Base-by-base conservation (phyloP, 805 yeast species). In the Starmerella khaoyaiensis region DNA sequence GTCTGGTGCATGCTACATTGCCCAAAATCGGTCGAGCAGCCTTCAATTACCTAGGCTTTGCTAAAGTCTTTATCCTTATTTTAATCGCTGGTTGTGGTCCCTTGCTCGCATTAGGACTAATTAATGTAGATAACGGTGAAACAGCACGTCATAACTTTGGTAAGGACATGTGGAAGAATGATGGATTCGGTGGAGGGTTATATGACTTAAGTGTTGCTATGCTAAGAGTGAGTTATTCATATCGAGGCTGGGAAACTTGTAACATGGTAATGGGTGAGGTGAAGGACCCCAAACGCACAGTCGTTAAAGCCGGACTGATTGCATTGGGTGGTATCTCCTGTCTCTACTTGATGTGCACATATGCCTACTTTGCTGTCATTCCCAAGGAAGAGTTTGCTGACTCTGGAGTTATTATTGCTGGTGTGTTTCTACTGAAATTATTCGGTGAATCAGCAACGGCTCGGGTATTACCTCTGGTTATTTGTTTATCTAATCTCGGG, bases 201-300 rank as follows among this genome's bases (percentile, higher is more conserved):
- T 75, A 72, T 48, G 66, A 69, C 26, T 51, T 67, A 5, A 64
- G 79, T 1, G 73, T 73, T 25, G 79, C 76, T 0, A 50, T 74
- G 23, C 52, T 74, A 25, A 70, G 76, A 34, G 67, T 75, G 18
- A 69, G 75, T 11, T 74, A 73, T 49, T 72, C 79, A 0, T 74
- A 72, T 55, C 69, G 74, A 41, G 81, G 81, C 4, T 74, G 80
- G 79, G 80, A 75, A 45, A 74, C 74, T 46, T 76, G 75, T 29
- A 75, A 75, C 50, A 68, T 72, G 45, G 81, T 74, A 1, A 56
- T 74, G 35, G 66, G 68, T 41, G 80, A 74, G 47, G 65, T 74
- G 29, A 61, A 62, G 14, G 63, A 73, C 45, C 81, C 81, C 0
- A 63, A 64, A 29, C 62, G 65, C 22, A 74, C 76, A 0, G 60